Evolutionary conservation across 163 green algal genomes (phyloP).

Genomic region (Coccomyxa subellipsoidea): DNA sequence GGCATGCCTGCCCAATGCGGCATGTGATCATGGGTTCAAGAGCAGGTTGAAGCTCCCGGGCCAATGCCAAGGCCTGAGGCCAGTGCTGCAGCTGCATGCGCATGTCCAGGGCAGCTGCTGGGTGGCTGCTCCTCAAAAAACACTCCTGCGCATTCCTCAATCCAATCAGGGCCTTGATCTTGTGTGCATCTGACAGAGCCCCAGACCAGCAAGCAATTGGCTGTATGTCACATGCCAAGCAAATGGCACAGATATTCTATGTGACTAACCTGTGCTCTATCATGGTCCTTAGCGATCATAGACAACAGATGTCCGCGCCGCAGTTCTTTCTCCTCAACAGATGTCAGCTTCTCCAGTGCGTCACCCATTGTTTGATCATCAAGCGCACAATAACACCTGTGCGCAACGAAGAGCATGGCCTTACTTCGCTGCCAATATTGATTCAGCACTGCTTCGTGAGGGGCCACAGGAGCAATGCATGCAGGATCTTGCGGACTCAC

Average conservation of each 20-base stretch:
- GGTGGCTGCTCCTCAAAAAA: slow-evolving; percentile 54
- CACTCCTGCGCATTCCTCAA: slow-evolving; percentile 64
- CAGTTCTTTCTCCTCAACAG: neutral
- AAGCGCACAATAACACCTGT: neutral
- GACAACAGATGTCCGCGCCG: neutral
- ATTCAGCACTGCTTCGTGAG: too few species aligned
- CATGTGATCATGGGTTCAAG: neutral
- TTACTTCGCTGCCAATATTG: too few species aligned
- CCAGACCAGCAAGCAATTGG: too few species aligned
- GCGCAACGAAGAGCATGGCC: too few species aligned
- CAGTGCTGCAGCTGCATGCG: slow-evolving; percentile 40
- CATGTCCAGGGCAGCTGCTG: slow-evolving; percentile 41
- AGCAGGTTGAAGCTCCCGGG: slow-evolving; percentile 56
- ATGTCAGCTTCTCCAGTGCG: neutral
- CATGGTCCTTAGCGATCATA: neutral
- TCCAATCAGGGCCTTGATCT: too few species aligned
- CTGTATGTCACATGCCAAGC: too few species aligned
- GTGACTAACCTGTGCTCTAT: neutral
- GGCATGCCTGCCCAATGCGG: neutral
- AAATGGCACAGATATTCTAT: neutral
- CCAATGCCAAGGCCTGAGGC: slow-evolving; percentile 65
- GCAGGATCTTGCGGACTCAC: neutral
- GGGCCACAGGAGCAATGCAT: too few species aligned
- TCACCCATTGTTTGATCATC: neutral
- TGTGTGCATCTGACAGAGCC: too few species aligned